Percentiles rank a stretch among this genome's conserved stretches.
These are phyloP conservation scores for Striga asiatica DNA, from an alignment of 257 asterid genomes.

Conservation along the genomic window DNA sequence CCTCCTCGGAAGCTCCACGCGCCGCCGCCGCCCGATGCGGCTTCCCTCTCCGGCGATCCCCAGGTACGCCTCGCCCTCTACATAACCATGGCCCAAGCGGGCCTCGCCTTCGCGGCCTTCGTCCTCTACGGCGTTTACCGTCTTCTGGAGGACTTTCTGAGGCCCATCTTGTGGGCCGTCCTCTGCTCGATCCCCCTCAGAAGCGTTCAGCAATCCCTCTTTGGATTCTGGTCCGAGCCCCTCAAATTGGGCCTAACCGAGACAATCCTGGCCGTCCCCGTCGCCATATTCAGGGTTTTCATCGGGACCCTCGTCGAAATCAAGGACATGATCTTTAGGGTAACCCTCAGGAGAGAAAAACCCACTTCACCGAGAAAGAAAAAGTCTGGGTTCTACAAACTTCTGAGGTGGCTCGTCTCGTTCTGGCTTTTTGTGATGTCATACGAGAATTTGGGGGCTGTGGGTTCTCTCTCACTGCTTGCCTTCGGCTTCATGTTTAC, in stretches of 20 bases:
- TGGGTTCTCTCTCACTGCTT: conserved; percentile 54
- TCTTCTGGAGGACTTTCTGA: conserved; percentile 65
- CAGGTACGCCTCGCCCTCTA: conserved; percentile 94
- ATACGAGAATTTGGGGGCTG: conserved; percentile 57
- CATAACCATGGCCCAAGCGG: conserved; percentile 97
- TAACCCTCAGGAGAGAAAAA: conserved; percentile 43
- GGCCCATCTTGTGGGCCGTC: conserved; percentile 91
- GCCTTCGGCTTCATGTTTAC: conserved; percentile 64
- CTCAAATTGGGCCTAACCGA: conserved; percentile 78
- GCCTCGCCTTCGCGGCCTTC: conserved; percentile 54
- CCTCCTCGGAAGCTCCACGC: conserved; percentile 22
- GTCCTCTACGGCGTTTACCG: conserved; percentile 63
- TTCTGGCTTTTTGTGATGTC: conserved; percentile 79
- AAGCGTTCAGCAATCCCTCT: conserved; percentile 79
- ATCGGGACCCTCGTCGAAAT: conserved; percentile 76
- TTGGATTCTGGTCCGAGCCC: conserved; percentile 86
- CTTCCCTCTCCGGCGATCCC: conserved; percentile 48
- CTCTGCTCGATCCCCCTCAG: conserved; percentile 87
- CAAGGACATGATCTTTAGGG: conserved; percentile 32
- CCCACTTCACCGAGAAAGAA: conserved; percentile 23
- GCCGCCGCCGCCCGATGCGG: conserved; percentile 15
- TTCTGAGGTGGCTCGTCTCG: conserved; percentile 77
- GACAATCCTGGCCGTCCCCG: conserved; percentile 74
- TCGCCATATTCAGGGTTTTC: conserved; percentile 60
- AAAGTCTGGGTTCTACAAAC: conserved; percentile 59